Base-by-base conservation (phyloP, 495 filamentous ascomycete genomes). In the Daldinia childiae region DNA sequence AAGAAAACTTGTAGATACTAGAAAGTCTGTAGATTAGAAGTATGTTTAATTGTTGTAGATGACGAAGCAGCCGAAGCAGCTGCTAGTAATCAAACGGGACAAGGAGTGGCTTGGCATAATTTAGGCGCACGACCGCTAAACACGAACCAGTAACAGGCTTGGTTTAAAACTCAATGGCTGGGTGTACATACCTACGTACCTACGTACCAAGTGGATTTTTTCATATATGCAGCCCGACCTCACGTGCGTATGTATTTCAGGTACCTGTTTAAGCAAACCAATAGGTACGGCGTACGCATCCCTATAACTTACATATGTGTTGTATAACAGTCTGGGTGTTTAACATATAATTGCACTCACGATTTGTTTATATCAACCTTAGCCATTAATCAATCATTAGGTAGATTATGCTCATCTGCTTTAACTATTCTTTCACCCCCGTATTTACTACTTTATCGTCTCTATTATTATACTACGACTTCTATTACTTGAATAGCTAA, bases 71-170 rank as follows among this genome's bases (percentile, higher is more conserved):
- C 17, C 61, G 43, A 48, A 48, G 17, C 43, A 48, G 43, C 4
- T 21, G 43, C 36, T 64, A 34, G 69, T 41, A 72, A 68, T 63
- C 64, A 66, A 69, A 58, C 52, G 61, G 64, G 36, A 64, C 56
- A 72, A 45, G 70, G 61, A 73, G 70, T 73, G 70, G 70, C 70
- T 73, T 73, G 70, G 70, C 70, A 64, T 29, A 67, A 67, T 62
- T 72, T 67, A 36, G 55, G 29, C 29, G 41, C 41, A 57, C 56
- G 50, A 55, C 50, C 58, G 43, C 30, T 54, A 30, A 24, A 27
- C 12, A 30, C 27, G 24, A 57, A 38, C 29, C 32, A 57, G 29
- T 19, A 38, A 58, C 2, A 52, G n/a, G 32, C 50, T n/a, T 54
- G 27, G 12, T 7, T 54, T 5, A 17, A 54, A 54, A 54, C 50